phyloP scores from a whole-genome alignment of 768 basidiomycete species.

The Mycena alexandri region DNA sequence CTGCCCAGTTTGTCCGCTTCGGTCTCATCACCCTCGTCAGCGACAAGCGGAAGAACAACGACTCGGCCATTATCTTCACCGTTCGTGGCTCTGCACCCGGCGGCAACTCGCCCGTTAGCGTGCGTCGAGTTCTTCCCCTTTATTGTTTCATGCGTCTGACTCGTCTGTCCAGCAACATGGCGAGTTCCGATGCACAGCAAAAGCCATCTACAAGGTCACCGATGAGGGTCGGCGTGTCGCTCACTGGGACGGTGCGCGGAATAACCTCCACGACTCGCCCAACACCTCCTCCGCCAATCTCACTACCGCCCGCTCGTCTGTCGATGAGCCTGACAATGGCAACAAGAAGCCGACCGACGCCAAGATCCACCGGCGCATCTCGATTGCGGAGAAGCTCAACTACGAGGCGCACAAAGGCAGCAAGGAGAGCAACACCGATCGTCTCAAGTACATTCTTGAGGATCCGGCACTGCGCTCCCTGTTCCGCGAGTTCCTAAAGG shows the following conservation, averaged over 20 bases:
- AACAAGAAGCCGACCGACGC: conserved; percentile 59
- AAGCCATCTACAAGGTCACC: conserved; percentile 95
- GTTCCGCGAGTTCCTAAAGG: conserved; percentile 94
- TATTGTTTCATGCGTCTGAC: conserved; percentile 19
- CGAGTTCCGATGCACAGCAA: conserved; percentile 96
- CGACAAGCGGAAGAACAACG: conserved; percentile 92
- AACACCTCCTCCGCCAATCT: conserved; percentile 76
- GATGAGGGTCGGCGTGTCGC: conserved; percentile 90
- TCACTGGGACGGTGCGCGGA: conserved; percentile 77
- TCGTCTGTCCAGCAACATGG: conserved; percentile 79
- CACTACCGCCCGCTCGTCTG: conserved; percentile 69
- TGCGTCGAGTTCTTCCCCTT: conserved; percentile 50
- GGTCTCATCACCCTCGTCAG: conserved; percentile 90
- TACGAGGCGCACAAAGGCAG: conserved; percentile 66
- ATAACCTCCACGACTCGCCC: conserved; percentile 64
- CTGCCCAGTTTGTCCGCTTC: conserved; percentile 97
- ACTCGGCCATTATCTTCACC: conserved; percentile 93
- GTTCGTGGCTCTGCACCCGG: conserved; percentile 85
- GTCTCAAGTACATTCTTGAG: conserved; percentile 91
- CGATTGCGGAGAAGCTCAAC: conserved; percentile 78
- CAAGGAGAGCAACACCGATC: conserved; percentile 94
- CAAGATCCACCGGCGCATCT: conserved; percentile 84
- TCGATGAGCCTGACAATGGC: conserved; percentile 57
- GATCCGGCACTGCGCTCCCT: conserved; percentile 89
- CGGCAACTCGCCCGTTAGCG: conserved; percentile 80